phyloP scores from a whole-genome alignment of 345 rosid genomes.

The Microcos paniculata region DNA sequence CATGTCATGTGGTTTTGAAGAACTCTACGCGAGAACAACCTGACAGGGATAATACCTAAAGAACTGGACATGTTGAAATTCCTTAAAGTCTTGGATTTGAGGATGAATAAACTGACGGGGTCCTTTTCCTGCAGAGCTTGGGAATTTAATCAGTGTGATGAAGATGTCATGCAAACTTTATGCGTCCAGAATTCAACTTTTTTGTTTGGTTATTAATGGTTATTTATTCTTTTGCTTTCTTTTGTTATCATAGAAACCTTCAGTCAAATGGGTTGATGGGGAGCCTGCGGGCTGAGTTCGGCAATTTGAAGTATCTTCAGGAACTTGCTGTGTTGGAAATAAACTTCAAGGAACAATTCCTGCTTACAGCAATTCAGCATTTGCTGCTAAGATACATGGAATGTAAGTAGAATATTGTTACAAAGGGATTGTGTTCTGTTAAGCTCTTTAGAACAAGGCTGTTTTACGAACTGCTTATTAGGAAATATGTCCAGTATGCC shows the following conservation, averaged over 20 bases:
- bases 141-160: slow-evolving; percentile 50
- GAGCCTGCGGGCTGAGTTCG: slow-evolving; percentile 71
- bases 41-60: slow-evolving; percentile 81
- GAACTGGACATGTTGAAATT: slow-evolving; percentile 77
- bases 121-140: slow-evolving; percentile 81
- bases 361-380: slow-evolving; percentile 38
- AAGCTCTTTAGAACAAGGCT: background rate
- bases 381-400: slow-evolving; percentile 34
- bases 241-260: slow-evolving; percentile 64
- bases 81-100: slow-evolving; percentile 84
- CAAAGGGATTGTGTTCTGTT: background rate
- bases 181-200: slow-evolving; percentile 6
- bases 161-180: slow-evolving; percentile 48
- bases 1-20: slow-evolving; percentile 43
- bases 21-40: slow-evolving; percentile 62
- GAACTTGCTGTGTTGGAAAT: slow-evolving; percentile 86
- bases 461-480: background rate
- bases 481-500: background rate
- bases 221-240: slow-evolving; percentile 11
- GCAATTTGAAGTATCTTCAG: slow-evolving; percentile 67
- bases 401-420: slow-evolving; percentile 46
- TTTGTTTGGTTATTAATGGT: background rate
- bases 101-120: slow-evolving; percentile 79
- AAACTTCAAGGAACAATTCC: slow-evolving; percentile 85
- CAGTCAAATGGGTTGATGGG: slow-evolving; percentile 94